Conservation (phyloP, 805 yeast genomes). For the Saturnispora quitensis region DNA sequence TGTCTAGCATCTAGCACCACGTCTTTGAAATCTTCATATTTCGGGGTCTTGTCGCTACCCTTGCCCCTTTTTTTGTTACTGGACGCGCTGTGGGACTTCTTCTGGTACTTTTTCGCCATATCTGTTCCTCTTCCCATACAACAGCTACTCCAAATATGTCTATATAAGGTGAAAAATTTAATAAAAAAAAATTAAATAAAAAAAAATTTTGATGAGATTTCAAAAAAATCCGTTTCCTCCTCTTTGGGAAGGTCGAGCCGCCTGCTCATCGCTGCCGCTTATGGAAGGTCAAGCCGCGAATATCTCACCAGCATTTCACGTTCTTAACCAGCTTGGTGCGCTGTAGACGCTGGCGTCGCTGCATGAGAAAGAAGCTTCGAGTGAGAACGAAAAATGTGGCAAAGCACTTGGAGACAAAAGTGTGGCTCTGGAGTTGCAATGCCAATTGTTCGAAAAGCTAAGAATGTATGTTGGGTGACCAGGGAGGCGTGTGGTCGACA, state of each 20-base stretch:
- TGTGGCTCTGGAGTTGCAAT: no score
- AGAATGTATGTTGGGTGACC: no score
- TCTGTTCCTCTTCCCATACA: not conserved
- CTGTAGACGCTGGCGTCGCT: no score
- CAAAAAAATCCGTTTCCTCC: not conserved
- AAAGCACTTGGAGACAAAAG: no score
- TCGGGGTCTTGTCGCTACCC: not conserved
- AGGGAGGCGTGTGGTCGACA: no score
- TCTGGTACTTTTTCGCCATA: constrained; percentile 8
- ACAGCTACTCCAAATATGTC: not conserved
- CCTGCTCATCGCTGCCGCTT: not conserved
- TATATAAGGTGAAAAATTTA: not conserved
- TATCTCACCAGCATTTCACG: no score
- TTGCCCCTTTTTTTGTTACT: not conserved
- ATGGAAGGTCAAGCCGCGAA: not conserved
- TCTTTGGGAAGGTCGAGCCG: not conserved
- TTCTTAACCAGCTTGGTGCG: no score
- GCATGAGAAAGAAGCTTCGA: no score
- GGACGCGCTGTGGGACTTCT: constrained; percentile 12
- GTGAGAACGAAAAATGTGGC: no score
- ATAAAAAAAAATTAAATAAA: not conserved
- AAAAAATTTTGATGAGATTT: not conserved
- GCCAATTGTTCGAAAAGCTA: no score
- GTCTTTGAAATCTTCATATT: constrained; percentile 15
- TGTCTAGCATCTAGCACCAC: constrained; percentile 29